These are phyloP conservation scores for Angomonas ambiguus DNA, from an alignment of 208 protist species.

Conservation along the genomic window DNA sequence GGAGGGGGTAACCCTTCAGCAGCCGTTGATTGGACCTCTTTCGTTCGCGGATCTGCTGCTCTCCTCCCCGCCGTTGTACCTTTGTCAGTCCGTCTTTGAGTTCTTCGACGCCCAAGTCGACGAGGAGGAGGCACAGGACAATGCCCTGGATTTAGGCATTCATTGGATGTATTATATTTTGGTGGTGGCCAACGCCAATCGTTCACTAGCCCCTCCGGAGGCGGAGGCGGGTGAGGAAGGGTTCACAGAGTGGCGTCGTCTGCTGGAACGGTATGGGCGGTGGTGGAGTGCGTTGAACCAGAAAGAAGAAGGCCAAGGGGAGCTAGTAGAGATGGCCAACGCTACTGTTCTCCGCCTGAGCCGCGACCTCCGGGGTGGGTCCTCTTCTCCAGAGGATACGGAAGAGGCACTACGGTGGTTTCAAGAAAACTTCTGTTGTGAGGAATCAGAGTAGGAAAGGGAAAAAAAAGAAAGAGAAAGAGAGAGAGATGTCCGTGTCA, in stretches of 20 bases:
- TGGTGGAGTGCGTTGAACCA: background rate
- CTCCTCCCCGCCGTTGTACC: constrained; percentile 26
- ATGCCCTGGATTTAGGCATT: background rate
- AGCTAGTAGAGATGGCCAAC: constrained; percentile 8
- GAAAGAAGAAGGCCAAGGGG: background rate
- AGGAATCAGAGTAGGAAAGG: too few species aligned
- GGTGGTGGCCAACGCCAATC: background rate
- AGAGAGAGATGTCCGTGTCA: background rate
- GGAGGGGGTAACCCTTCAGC: background rate
- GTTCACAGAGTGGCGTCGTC: background rate
- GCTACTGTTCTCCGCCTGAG: background rate
- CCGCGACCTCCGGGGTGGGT: background rate
- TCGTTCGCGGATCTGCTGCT: constrained; percentile 12
- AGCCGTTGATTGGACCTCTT: constrained; percentile 29
- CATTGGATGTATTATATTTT: background rate
- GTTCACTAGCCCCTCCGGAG: background rate
- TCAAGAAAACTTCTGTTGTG: constrained; percentile 1
- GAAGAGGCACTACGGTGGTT: constrained; percentile 4
- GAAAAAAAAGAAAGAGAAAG: background rate
- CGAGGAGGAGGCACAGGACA: background rate
- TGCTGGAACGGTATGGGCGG: background rate
- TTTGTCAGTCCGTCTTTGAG: constrained; percentile 22
- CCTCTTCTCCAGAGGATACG: background rate
- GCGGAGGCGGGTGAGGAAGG: constrained; percentile 15
- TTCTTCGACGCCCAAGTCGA: background rate